Percentiles rank a stretch among this genome's conserved stretches.
These are phyloP conservation scores for Spathaspora sp. DNA, from an alignment of 1,139 yeast species.

Conservation along the genomic window DNA sequence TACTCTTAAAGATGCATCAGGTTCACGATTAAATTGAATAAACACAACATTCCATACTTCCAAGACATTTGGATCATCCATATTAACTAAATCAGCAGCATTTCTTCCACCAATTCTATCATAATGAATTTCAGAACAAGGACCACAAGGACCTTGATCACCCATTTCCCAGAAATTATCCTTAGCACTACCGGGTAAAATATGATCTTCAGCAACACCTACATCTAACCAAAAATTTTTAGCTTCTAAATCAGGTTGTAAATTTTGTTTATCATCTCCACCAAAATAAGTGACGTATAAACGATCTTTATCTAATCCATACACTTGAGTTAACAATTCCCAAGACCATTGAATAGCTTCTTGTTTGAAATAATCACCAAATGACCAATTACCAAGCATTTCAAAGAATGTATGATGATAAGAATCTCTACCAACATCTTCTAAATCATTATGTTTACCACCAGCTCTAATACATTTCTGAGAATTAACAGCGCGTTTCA, in stretches of 20 bases:
- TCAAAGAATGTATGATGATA: constrained; percentile 98
- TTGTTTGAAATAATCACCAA: constrained; percentile 95
- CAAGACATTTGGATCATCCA: constrained; percentile 96
- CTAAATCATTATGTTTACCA: constrained; percentile 97
- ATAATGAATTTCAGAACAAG: constrained; percentile 95
- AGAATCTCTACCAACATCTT: constrained; percentile 96
- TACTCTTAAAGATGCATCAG: constrained; percentile 75
- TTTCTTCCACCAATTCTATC: constrained; percentile 98
- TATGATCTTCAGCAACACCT: constrained; percentile 91
- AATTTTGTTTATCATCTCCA: constrained; percentile 82
- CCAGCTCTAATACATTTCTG: constrained; percentile 99
- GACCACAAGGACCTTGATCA: constrained; percentile 99
- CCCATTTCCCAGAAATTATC: constrained; percentile 99
- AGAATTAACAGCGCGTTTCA: constrained; percentile 90
- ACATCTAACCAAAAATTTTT: constrained; percentile 79
- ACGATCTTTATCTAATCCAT: constrained; percentile 73
- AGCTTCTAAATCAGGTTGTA: constrained; percentile 93
- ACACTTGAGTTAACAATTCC: constrained; percentile 85
- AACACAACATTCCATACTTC: constrained; percentile 98
- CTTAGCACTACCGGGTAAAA: constrained; percentile 82
- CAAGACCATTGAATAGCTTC: constrained; percentile 89
- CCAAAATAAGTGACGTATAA: constrained; percentile 94
- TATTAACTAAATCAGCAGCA: constrained; percentile 84
- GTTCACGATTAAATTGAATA: constrained; percentile 93
- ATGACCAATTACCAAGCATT: constrained; percentile 99